Evolutionary conservation across 768 basidiomycete genomes (phyloP).

Genomic region (Amanita inopinata): DNA sequence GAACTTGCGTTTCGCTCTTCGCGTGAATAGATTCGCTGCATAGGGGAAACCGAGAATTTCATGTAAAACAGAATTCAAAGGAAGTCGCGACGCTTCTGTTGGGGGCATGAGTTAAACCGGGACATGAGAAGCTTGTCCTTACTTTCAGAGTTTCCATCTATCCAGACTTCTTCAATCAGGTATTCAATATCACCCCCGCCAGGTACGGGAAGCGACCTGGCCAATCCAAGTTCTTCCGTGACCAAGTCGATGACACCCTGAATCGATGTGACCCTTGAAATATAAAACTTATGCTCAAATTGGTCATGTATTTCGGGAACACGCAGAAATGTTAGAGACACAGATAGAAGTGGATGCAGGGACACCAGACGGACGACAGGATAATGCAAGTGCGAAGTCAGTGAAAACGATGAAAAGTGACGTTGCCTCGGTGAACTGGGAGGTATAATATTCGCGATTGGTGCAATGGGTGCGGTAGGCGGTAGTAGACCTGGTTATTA

Average conservation of each 20-base stretch:
- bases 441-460: constrained; percentile 36
- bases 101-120: constrained; percentile 11
- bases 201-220: constrained; percentile 53
- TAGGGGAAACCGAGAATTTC: constrained; percentile 32
- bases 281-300: constrained; percentile 55
- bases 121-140: constrained; percentile 15
- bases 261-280: constrained; percentile 48
- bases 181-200: constrained; percentile 67
- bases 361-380: constrained; percentile 67
- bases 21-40: constrained; percentile 31
- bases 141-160: constrained; percentile 45
- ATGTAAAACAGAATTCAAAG: constrained; percentile 31
- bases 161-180: constrained; percentile 61
- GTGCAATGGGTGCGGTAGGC: constrained; percentile 35
- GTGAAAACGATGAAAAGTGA: constrained; percentile 61
- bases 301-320: constrained; percentile 74
- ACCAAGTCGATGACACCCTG: constrained; percentile 42
- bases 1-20: constrained; percentile 34
- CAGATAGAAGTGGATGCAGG: constrained; percentile 46
- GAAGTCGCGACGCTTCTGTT: constrained; percentile 35
- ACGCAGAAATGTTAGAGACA: constrained; percentile 47
- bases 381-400: constrained; percentile 57
- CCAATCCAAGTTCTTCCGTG: constrained; percentile 57
- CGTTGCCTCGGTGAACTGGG: constrained; percentile 27
- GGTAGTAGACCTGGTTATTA: constrained; percentile 37